Percentiles rank a stretch among this genome's conserved stretches.
phyloP scores from a whole-genome alignment of 495 filamentous ascomycete species.

The Penicillium chermesinum region DNA sequence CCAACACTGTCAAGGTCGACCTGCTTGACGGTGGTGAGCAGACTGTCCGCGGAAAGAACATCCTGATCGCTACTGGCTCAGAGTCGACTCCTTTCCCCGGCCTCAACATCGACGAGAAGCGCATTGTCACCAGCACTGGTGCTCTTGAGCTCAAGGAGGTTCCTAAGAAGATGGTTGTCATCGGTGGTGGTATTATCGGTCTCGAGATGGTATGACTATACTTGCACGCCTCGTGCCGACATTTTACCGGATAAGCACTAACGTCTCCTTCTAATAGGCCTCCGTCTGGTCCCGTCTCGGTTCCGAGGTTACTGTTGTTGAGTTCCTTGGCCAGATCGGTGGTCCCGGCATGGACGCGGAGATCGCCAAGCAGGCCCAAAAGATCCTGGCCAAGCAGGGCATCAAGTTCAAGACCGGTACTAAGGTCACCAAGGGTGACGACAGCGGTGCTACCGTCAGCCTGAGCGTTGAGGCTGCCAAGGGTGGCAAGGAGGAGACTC shows the following conservation, averaged over 20 bases:
- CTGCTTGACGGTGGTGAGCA: conserved; percentile 86
- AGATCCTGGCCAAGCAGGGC: conserved; percentile 91
- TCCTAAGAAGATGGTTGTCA: conserved; percentile 96
- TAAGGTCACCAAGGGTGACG: conserved; percentile 86
- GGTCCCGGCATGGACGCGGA: conserved; percentile 97
- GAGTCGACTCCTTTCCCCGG: conserved; percentile 96
- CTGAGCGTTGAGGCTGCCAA: conserved; percentile 88
- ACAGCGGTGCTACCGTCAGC: conserved; percentile 66
- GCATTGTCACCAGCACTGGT: conserved; percentile 92
- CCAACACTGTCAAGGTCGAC: conserved; percentile 88
- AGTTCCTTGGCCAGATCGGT: conserved; percentile 94
- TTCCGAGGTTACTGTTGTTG: conserved; percentile 91
- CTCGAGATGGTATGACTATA: conserved; percentile 83
- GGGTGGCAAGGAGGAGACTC: conserved; percentile 87
- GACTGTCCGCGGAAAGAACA: conserved; percentile 85
- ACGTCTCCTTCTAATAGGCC: conserved; percentile 43
- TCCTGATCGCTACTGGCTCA: conserved; percentile 91
- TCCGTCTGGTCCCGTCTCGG: conserved; percentile 96
- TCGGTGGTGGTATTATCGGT: conserved; percentile 97
- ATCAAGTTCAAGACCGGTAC: conserved; percentile 98
- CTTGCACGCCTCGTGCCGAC: background rate
- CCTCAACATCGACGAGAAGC: conserved; percentile 93
- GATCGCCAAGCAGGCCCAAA: conserved; percentile 86
- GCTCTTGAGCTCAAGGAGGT: conserved; percentile 84
- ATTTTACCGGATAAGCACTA: background rate